Conservation (phyloP, 1,139 yeast genomes). For the Meyerozyma elateridarum region DNA sequence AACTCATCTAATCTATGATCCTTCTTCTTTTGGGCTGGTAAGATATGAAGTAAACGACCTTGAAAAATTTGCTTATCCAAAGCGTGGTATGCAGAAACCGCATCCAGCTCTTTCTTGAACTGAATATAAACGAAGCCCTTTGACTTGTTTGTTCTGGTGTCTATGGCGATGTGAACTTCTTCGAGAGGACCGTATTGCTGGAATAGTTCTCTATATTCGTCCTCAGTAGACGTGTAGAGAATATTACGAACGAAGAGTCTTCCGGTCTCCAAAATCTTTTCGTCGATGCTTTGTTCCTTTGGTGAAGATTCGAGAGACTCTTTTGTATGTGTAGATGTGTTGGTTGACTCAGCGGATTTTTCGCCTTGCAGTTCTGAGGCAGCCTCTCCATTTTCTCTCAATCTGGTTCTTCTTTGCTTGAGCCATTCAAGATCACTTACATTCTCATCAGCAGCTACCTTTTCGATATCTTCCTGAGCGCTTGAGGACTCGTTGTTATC, state of each 20-base stretch:
- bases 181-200: slow-evolving; percentile 53
- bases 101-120: slow-evolving; percentile 62
- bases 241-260: slow-evolving; percentile 87
- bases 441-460: slow-evolving; percentile 44
- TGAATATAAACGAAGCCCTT: slow-evolving; percentile 91
- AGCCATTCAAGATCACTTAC: slow-evolving; percentile 90
- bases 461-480: slow-evolving; percentile 16
- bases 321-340: slow-evolving; percentile 13
- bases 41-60: slow-evolving; percentile 85
- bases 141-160: slow-evolving; percentile 82
- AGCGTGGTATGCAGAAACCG: slow-evolving; percentile 65
- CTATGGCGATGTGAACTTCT: slow-evolving; percentile 88
- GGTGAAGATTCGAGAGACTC: slow-evolving; percentile 19
- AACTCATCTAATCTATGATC: slow-evolving; percentile 80
- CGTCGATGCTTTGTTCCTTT: slow-evolving; percentile 14
- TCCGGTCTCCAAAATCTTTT: slow-evolving; percentile 63
- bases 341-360: slow-evolving; percentile 7
- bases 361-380: slow-evolving; percentile 11
- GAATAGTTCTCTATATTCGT: slow-evolving; percentile 65
- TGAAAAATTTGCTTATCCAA: slow-evolving; percentile 90
- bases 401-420: slow-evolving; percentile 68
- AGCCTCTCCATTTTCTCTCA: slow-evolving; percentile 46
- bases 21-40: slow-evolving; percentile 81
- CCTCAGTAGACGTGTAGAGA: slow-evolving; percentile 73
- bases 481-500: no score